Evolutionary conservation across 139 green algal species (phyloP).

Genomic region (Pleodorina starrii): DNA sequence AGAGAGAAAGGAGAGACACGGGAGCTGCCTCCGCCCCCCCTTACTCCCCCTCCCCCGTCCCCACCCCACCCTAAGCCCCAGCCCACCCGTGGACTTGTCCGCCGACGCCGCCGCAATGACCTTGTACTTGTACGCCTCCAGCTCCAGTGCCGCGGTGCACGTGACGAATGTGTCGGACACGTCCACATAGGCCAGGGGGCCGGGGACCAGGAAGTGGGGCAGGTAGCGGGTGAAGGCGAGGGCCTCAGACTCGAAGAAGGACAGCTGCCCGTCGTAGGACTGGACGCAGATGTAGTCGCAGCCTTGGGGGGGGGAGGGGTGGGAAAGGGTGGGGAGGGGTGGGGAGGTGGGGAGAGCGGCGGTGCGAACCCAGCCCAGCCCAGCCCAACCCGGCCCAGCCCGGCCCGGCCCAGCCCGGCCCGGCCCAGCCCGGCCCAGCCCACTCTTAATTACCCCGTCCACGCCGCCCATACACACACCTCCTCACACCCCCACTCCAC

Average conservation of each 20-base stretch:
- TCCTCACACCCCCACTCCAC: too few relatives aligned
- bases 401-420: too few relatives aligned
- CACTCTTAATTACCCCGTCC: too few relatives aligned
- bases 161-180: slow-evolving; percentile 72
- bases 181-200: slow-evolving; percentile 55
- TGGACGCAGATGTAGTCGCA: slow-evolving; percentile 77
- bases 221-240: slow-evolving; percentile 63
- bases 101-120: slow-evolving; percentile 53
- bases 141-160: slow-evolving; percentile 64
- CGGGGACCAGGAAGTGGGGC: slow-evolving; percentile 74
- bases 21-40: background rate
- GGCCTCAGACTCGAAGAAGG: slow-evolving; percentile 72
- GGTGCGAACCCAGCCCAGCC: too few relatives aligned
- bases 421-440: too few relatives aligned
- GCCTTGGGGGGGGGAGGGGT: slow-evolving; percentile 41
- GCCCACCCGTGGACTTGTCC: slow-evolving; percentile 39
- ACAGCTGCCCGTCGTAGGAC: slow-evolving; percentile 80
- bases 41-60: background rate
- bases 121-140: slow-evolving; percentile 73
- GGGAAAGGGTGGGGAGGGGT: background rate
- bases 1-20: background rate
- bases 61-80: background rate
- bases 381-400: too few relatives aligned
- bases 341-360: background rate
- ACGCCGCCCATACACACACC: too few relatives aligned